These are phyloP conservation scores for Lentinula raphanica DNA, from an alignment of 768 basidiomycete species.

Conservation along the genomic window DNA sequence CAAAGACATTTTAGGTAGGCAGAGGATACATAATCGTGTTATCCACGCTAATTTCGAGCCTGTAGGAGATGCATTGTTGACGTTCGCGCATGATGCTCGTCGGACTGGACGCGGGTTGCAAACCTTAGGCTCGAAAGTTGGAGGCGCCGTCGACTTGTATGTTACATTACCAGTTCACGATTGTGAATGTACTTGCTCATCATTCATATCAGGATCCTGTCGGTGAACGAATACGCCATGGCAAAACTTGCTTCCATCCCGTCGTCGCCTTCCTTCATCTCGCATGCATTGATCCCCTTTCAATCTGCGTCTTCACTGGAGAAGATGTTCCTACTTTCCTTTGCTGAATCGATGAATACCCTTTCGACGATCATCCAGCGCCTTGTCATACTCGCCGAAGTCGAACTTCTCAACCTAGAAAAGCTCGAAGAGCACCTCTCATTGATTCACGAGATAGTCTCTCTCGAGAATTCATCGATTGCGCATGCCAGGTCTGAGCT, in stretches of 20 bases:
- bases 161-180: too few relatives aligned
- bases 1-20: conserved; percentile 40
- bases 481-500: conserved; percentile 44
- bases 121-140: conserved; percentile 56
- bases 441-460: conserved; percentile 51
- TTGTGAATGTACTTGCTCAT: conserved; percentile 36
- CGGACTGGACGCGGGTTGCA: conserved; percentile 54
- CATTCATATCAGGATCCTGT: conserved; percentile 44
- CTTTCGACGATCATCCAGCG: conserved; percentile 45
- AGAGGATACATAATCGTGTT: background rate
- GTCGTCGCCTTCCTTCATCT: conserved; percentile 1
- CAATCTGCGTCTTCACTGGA: conserved; percentile 70
- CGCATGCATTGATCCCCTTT: background rate
- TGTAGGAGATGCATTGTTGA: conserved; percentile 37
- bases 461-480: conserved; percentile 49
- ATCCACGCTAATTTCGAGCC: too few relatives aligned
- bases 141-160: too few relatives aligned
- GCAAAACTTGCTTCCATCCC: conserved; percentile 25
- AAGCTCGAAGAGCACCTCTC: conserved; percentile 56
- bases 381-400: conserved; percentile 62
- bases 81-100: conserved; percentile 59
- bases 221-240: too few relatives aligned
- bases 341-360: conserved; percentile 32
- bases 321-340: conserved; percentile 56
- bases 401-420: conserved; percentile 49